These are phyloP conservation scores for Brassica hybrid DNA, from an alignment of 441 rosid genomes.

Conservation along the genomic window DNA sequence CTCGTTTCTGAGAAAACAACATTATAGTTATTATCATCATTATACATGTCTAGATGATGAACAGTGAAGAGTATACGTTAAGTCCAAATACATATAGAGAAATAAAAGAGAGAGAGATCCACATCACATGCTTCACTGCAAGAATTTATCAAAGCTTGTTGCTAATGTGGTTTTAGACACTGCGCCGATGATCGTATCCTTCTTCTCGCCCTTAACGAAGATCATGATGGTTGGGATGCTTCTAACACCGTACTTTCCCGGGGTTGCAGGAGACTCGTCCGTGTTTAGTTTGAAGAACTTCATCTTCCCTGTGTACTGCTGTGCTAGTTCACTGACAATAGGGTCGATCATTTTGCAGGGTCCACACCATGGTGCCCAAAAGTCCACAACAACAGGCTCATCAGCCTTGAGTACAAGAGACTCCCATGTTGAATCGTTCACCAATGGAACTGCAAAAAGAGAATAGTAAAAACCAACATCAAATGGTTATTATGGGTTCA, in stretches of 20 bases:
- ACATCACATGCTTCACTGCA: slow-evolving; percentile 34
- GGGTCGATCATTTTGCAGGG: slow-evolving; percentile 79
- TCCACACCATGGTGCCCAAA: slow-evolving; percentile 89
- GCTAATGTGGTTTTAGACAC: slow-evolving; percentile 64
- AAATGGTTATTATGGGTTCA: background rate
- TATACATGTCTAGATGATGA: slow-evolving; percentile 19
- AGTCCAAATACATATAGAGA: slow-evolving; percentile 6
- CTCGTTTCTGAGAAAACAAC: background rate
- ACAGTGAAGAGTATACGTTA: background rate
- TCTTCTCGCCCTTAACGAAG: slow-evolving; percentile 69
- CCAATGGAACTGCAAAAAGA: slow-evolving; percentile 57
- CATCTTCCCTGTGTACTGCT: slow-evolving; percentile 60
- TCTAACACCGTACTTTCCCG: slow-evolving; percentile 61
- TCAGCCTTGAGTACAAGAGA: slow-evolving; percentile 65
- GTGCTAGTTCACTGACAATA: slow-evolving; percentile 61
- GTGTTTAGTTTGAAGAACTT: slow-evolving; percentile 67
- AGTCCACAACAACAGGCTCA: slow-evolving; percentile 71
- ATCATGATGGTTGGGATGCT: slow-evolving; percentile 75
- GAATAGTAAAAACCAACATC: background rate
- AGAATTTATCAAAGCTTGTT: slow-evolving; percentile 60
- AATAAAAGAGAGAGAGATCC: slow-evolving; percentile 7
- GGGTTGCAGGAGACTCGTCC: slow-evolving; percentile 61
- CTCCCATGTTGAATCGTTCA: slow-evolving; percentile 67
- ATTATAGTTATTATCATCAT: slow-evolving; percentile 9
- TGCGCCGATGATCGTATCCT: slow-evolving; percentile 68